Evolutionary conservation across 2,329 filamentous ascomycete species (phyloP).

Genomic region (Corynespora cassiicola): DNA sequence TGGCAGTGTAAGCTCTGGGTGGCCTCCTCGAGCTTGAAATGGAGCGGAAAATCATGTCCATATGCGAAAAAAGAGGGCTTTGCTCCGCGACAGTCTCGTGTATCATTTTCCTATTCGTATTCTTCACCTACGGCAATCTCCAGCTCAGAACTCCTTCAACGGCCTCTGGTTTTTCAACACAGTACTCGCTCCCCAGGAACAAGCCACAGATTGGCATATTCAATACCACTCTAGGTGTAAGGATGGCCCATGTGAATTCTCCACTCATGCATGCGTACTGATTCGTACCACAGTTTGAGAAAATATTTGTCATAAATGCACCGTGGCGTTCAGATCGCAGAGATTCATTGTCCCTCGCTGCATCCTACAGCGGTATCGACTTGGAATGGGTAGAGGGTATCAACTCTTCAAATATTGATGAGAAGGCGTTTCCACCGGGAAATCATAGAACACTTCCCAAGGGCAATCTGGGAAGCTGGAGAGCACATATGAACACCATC

Average conservation of each 20-base stretch:
- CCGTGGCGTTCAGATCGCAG: constrained; percentile 59
- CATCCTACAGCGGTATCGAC: constrained; percentile 53
- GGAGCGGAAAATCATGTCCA: too few relatives aligned
- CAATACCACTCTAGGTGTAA: constrained; percentile 30
- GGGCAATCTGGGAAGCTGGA: constrained; percentile 29
- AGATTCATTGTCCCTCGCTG: constrained; percentile 57
- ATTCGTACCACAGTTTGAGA: constrained; percentile 56
- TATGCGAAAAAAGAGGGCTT: too few relatives aligned
- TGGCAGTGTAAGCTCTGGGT: too few relatives aligned
- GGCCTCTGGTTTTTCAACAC: constrained; percentile 5
- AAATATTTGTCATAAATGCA: constrained; percentile 61
- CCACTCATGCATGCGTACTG: neutral
- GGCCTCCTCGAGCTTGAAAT: too few relatives aligned
- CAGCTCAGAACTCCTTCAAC: neutral
- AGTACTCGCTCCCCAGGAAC: constrained; percentile 5
- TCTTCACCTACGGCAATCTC: constrained; percentile 17
- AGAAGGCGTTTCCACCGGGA: constrained; percentile 42
- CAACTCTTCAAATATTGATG: constrained; percentile 38
- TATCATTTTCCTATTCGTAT: constrained; percentile 11
- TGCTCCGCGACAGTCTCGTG: constrained; percentile 13
- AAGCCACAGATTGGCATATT: constrained; percentile 9
- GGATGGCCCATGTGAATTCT: constrained; percentile 2
- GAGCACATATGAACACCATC: constrained; percentile 35
- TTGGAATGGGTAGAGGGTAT: constrained; percentile 58
- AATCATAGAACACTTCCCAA: constrained; percentile 30